Base-by-base conservation (phyloP, 805 yeast species). In the Wickerhamomyces rabaulensis region DNA sequence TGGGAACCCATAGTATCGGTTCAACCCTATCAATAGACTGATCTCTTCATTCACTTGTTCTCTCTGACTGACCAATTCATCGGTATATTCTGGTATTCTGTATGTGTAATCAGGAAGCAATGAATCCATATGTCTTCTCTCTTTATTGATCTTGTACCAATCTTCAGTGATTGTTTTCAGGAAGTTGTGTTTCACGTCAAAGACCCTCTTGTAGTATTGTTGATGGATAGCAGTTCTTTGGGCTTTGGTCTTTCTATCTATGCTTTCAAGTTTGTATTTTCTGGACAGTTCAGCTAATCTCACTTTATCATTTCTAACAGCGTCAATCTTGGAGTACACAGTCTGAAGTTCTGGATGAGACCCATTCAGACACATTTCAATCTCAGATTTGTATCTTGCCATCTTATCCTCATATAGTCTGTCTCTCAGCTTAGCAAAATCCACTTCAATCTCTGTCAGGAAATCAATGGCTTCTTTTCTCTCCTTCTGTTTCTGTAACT, bases 71-170 rank as follows among this genome's bases (percentile, higher is more conserved):
- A 85, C 80, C 48, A 84, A 72, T 39, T 71, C 74, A 56, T 75
- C 54, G 59, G 68, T 56, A 56, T 66, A 52, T 52, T 67, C 57
- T 45, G 78, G 70, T 40, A 74, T 60, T 52, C 64, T 58, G 65
- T 69, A 65, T 46, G 69, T 57, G 60, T 66, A 66, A 50, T 75
- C 70, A 39, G 84, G 73, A 43, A 71, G 68, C 43, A 80, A 56
- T 52, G 78, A 76, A 62, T 89, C 96, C 79, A 88, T 75, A 40
- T 80, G 81, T 52, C 95, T 75, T 56, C 97, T 75, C 63, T 94
- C 98, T 57, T 84, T 80, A 65, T 90, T 91, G 58, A 91, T 86
- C 54, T 86, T 84, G 69, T 92, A 92, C 98, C 98, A 94, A 52
- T 80, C 75, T 37, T 84, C 78, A 6, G 97, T 91, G 4, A 95